phyloP scores from a whole-genome alignment of 2,329 filamentous ascomycete genomes.

The Fusarium floridanum region DNA sequence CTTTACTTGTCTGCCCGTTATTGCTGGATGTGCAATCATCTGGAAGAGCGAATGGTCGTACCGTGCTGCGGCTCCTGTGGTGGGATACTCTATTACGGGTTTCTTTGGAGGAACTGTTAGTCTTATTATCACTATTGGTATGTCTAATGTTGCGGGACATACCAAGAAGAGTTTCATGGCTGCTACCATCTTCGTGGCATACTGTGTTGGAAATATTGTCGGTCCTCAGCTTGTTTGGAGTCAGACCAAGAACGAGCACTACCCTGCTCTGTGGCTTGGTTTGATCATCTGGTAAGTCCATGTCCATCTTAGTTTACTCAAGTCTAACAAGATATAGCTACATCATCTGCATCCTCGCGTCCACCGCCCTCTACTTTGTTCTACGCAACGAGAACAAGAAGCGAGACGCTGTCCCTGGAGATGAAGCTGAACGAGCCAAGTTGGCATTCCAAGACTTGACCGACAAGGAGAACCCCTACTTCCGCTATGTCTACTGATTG shows the following conservation, averaged over 20 bases:
- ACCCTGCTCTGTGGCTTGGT: slow-evolving; percentile 78
- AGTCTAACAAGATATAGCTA: slow-evolving; percentile 61
- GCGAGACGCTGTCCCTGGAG: slow-evolving; percentile 60
- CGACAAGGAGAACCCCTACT: slow-evolving; percentile 76
- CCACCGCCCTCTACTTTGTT: slow-evolving; percentile 68
- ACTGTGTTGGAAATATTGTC: slow-evolving; percentile 82
- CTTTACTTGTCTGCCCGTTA: slow-evolving; percentile 77
- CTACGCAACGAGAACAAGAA: slow-evolving; percentile 70
- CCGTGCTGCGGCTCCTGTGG: slow-evolving; percentile 74
- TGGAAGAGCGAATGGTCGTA: slow-evolving; percentile 77
- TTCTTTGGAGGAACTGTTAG: slow-evolving; percentile 80
- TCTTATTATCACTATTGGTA: slow-evolving; percentile 64
- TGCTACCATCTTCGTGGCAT: slow-evolving; percentile 79
- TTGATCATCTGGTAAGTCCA: slow-evolving; percentile 68
- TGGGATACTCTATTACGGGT: slow-evolving; percentile 79
- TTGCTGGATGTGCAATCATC: slow-evolving; percentile 80
- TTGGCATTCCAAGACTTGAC: slow-evolving; percentile 77
- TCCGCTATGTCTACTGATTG: slow-evolving; percentile 66
- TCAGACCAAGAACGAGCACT: slow-evolving; percentile 74
- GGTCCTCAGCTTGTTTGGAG: slow-evolving; percentile 78
- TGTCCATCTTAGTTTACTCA: neutral
- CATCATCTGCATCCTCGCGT: slow-evolving; percentile 73
- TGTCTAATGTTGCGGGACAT: slow-evolving; percentile 79
- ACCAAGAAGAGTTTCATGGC: slow-evolving; percentile 86
- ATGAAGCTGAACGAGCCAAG: slow-evolving; percentile 72